A percentile compares a stretch with the other conserved stretches of the same genome.
These are phyloP conservation scores for Eimeria falciformis DNA, from an alignment of 169 alveolate species.

Conservation along the genomic window DNA sequence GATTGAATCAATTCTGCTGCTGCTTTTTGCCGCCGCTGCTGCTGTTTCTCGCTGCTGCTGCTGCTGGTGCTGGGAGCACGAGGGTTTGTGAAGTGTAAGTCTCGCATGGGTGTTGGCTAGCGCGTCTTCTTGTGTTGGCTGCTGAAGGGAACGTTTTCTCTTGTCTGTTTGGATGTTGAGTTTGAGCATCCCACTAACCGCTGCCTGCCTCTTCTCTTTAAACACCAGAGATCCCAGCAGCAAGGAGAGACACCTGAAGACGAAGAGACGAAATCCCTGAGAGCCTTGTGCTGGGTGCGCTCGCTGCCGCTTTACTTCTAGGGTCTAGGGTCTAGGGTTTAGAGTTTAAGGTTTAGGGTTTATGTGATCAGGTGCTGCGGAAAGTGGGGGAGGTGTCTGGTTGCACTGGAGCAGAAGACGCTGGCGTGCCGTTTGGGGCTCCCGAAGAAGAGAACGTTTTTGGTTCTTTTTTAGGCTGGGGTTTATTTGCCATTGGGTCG, in stretches of 20 bases:
- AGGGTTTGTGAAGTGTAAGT: background rate
- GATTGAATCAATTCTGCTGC: too few relatives aligned
- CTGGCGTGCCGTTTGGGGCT: background rate
- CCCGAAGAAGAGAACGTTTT: background rate
- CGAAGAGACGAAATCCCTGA: background rate
- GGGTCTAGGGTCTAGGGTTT: background rate
- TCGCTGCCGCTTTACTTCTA: background rate
- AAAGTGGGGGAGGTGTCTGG: constrained; percentile 39
- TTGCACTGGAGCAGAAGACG: constrained; percentile 3
- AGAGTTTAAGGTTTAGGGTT: background rate
- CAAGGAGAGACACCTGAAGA: constrained; percentile 24
- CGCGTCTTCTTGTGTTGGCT: background rate
- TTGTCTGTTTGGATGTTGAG: constrained; percentile 76
- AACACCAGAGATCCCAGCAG: background rate
- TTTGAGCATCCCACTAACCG: constrained; percentile 71
- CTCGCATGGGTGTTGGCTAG: background rate
- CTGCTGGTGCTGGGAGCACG: background rate
- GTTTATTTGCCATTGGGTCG: constrained; percentile 72
- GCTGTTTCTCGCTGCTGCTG: background rate
- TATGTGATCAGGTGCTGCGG: background rate
- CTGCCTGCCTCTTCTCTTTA: background rate
- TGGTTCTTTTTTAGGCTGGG: constrained; percentile 78
- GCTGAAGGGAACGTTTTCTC: constrained; percentile 75
- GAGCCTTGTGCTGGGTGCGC: background rate
- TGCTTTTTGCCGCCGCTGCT: too few relatives aligned